Conservation (phyloP, 352 stramenopile genomes). For the Globisporangium uncinulatum region DNA sequence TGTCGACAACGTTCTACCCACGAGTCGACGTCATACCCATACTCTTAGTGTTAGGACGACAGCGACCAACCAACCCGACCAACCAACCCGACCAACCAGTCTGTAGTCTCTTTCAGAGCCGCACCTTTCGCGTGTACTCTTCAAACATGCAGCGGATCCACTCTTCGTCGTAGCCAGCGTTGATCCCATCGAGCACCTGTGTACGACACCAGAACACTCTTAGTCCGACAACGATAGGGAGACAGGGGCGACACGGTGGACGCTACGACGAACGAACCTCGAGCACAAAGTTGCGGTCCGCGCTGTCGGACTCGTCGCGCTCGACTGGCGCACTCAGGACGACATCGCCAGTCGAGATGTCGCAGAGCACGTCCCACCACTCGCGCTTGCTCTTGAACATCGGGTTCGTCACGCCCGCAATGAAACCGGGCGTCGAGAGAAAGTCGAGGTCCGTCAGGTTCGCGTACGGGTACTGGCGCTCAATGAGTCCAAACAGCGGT, state of each 20-base stretch:
- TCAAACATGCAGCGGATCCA: constrained; percentile 87
- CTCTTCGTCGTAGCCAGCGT: constrained; percentile 76
- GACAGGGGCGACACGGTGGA: background rate
- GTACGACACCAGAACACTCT: background rate
- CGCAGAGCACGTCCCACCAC: constrained; percentile 89
- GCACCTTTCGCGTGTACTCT: constrained; percentile 78
- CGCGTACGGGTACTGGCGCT: constrained; percentile 83
- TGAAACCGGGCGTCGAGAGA: constrained; percentile 75
- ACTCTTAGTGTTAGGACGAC: no score
- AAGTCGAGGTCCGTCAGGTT: constrained; percentile 89
- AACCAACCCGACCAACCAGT: background rate
- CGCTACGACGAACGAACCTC: constrained; percentile 30
- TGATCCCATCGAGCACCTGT: constrained; percentile 75
- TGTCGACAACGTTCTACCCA: constrained; percentile 65
- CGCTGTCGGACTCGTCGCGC: constrained; percentile 67
- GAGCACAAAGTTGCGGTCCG: constrained; percentile 66
- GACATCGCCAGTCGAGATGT: constrained; percentile 81
- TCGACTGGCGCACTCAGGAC: constrained; percentile 50
- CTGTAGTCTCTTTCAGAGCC: background rate
- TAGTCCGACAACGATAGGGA: no score
- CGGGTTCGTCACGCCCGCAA: constrained; percentile 88
- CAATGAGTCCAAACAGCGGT: constrained; percentile 69
- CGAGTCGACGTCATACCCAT: background rate
- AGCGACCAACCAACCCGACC: no score
- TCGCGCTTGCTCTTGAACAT: constrained; percentile 91